Conservation (phyloP, 352 stramenopile genomes). For the Pythium dissotocum region DNA sequence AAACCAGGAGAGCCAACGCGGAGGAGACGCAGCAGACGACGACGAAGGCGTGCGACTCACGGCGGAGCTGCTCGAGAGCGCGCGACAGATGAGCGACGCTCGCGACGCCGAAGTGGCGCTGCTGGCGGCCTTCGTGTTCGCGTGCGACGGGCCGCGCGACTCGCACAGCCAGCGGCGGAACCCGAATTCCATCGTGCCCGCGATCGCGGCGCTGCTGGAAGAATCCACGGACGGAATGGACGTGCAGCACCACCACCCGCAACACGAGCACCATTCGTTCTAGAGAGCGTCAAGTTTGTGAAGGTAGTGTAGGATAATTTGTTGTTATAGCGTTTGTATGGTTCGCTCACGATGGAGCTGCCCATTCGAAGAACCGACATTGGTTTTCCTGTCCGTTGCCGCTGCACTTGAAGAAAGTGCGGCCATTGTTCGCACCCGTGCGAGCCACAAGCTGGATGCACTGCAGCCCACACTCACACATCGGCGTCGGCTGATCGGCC, state of each 20-base stretch:
- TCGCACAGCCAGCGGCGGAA: constrained; percentile 28
- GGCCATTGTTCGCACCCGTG: constrained; percentile 86
- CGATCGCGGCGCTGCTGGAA: constrained; percentile 68
- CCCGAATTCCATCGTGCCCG: constrained; percentile 41
- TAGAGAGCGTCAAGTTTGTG: neutral
- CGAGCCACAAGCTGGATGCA: constrained; percentile 58
- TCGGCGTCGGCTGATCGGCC: constrained; percentile 2
- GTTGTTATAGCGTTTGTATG: neutral
- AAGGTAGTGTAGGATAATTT: neutral
- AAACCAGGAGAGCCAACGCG: neutral
- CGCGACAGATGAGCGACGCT: constrained; percentile 39
- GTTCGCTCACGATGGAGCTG: constrained; percentile 15
- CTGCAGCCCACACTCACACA: constrained; percentile 50
- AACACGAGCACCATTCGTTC: constrained; percentile 30
- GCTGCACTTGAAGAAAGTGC: constrained; percentile 93
- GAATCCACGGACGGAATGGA: constrained; percentile 21
- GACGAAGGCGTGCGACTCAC: constrained; percentile 41
- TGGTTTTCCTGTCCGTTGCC: constrained; percentile 73
- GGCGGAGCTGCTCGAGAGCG: constrained; percentile 53
- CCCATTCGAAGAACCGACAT: constrained; percentile 94
- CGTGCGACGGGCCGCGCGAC: constrained; percentile 32
- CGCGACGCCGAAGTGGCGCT: constrained; percentile 60
- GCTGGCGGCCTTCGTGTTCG: constrained; percentile 66
- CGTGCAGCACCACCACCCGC: neutral
- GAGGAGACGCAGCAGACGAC: neutral